Base-by-base conservation (phyloP, 1,284 basidiomycete species). In the Moesziomyces globuligerus region DNA sequence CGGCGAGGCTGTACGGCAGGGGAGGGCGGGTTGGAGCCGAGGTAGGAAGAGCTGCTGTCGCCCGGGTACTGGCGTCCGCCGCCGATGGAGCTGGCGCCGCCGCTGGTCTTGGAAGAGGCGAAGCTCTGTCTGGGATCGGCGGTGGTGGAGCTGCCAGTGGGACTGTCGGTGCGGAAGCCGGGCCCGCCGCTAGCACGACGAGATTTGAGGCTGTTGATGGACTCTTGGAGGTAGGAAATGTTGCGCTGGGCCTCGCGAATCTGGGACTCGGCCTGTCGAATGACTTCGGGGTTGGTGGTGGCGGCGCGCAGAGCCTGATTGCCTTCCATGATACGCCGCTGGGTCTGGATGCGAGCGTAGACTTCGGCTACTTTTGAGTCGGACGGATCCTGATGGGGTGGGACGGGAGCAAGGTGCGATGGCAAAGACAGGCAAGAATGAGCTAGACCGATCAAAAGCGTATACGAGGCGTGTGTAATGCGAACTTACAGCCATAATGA, bases 331-430 rank as follows among this genome's bases (percentile, higher is more conserved):
- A 94, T 90, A 86, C 93, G 93, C 84, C 90, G 90, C 85, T 95
- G 92, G 47, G 90, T 93, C 85, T 91, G 88, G 83, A 95, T 94
- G 83, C 91, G 90, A 83, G 88, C 90, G 84, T 90, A 89, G 79
- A 94, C 89, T 84, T 94, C 92, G 83, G 91, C 89, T 82, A 95
- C 93, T 88, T 94, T 94, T 86, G 89, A 88, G 86, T 92, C 90
- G 83, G 62, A 72, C 25, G 79, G 60, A 55, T 81, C 71, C 70
- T 72, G 58, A 26, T n/a, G 15, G 32, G 17, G 32, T 17, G 32
- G 6, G 18, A 21, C 24, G 17, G 4, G 23, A 24, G 37, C 15
- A 41, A 25, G 20, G 8, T 10, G n/a, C n/a, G 20, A 24, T 17
- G 38, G 38, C 18, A 24, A 13, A 39, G 42, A 32, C 29, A 9